Base-by-base conservation (phyloP, 1,284 basidiomycete species). In the Lignosus rhinocerotis region DNA sequence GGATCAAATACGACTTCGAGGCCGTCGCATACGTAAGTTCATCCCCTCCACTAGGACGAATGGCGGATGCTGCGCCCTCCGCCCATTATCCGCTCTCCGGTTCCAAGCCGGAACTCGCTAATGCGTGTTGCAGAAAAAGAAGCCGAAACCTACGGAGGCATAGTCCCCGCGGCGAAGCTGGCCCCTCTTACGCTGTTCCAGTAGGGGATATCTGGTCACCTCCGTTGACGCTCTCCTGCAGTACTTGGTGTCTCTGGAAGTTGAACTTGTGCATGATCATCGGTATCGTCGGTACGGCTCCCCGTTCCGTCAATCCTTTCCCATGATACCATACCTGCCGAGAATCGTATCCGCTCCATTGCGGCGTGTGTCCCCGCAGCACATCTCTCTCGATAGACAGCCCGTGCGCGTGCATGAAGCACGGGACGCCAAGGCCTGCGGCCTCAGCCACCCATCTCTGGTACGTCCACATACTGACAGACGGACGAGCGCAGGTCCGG, bases 1-100 rank as follows among this genome's bases (percentile, higher is more conserved):
- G 96, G 6, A 98, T 99, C 72, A 84, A 92, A 51, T 99, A 99
- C 71, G 86, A 95, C 65, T 91, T 96, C 60, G 85, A 87, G 53
- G 85, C 77, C 36, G 84, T 85, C 55, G 80, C 81, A 70, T 92
- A 92, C 73, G 90, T 91, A 70, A 72, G 83, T 77, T 10, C 44
- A 14, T 46, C 51, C 33, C 44, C 34, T 25, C 8, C 6, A 7
- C 6, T 10, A 11, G 32, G 33, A 10, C 33, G 17, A 25, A 10
- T 25, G 6, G 49, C 19, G 17, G 25, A 4, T 16, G 19, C 16
- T 16, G 33, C n/a, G 3, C 36, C 19, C 8, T 32, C 34, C 8
- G n/a, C 11, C 38, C 8, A n/a, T 21, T n/a, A 19, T 8, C n/a
- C 31, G 25, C 25, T 25, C 2, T 25, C 4, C 25, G 4, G 25